Conservation (phyloP, 2,329 filamentous ascomycete genomes). For the Hirsutella thompsonii region DNA sequence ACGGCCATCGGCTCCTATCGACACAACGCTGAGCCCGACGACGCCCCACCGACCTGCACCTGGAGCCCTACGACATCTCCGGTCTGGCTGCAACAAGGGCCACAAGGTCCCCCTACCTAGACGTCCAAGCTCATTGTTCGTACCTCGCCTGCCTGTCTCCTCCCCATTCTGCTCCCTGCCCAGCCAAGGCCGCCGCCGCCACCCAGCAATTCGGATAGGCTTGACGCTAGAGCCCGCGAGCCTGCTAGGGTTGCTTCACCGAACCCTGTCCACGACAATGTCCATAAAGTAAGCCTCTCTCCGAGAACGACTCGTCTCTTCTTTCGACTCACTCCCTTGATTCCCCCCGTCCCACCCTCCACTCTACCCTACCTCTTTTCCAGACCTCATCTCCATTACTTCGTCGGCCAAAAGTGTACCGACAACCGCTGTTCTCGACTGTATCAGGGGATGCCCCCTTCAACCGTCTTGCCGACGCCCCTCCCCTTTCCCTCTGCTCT, state of each 20-base stretch:
- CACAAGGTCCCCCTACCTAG: background rate
- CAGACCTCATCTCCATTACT: background rate
- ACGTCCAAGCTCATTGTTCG: background rate
- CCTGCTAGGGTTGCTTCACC: conserved; percentile 15
- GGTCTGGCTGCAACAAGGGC: background rate
- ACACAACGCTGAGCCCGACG: conserved; percentile 1
- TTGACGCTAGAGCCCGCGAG: conserved; percentile 1
- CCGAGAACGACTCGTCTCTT: conserved; percentile 4
- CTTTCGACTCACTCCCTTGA: conserved; percentile 4
- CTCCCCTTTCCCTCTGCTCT: conserved; percentile 6
- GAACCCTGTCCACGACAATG: conserved; percentile 29
- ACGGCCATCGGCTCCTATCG: background rate
- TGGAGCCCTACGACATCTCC: background rate
- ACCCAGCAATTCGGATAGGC: conserved; percentile 10
- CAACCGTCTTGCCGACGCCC: conserved; percentile 3
- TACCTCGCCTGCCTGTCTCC: background rate
- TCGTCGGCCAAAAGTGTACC: background rate
- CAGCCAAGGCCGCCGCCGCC: background rate
- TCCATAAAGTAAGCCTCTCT: conserved; percentile 39
- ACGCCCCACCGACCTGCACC: conserved; percentile 1
- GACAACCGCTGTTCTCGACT: background rate
- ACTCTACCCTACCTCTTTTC: conserved; percentile 4
- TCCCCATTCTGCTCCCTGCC: background rate
- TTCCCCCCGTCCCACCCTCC: background rate
- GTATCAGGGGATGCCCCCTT: conserved; percentile 3